Percentiles rank a stretch among this genome's conserved stretches.
These are phyloP conservation scores for Epichloe sp. DNA, from an alignment of 2,329 filamentous ascomycete species.

Conservation along the genomic window DNA sequence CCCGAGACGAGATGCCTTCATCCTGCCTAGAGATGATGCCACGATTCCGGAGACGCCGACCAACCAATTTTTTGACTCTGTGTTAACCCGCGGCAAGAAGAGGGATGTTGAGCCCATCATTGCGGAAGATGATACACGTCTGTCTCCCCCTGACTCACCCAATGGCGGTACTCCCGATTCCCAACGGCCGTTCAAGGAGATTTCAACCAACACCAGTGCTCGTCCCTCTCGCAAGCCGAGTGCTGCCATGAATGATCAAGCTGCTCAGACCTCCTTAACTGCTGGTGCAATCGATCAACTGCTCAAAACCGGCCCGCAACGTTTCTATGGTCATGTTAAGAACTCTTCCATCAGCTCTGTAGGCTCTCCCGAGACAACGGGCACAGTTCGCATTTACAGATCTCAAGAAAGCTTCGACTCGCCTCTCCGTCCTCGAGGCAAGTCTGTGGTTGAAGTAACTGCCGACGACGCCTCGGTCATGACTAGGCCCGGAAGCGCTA, in stretches of 20 bases:
- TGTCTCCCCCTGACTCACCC: constrained; percentile 30
- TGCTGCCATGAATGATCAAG: constrained; percentile 48
- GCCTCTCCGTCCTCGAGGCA: constrained; percentile 25
- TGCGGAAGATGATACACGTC: constrained; percentile 51
- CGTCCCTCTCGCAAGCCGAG: constrained; percentile 26
- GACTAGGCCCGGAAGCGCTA: constrained; percentile 57
- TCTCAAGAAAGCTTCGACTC: constrained; percentile 39
- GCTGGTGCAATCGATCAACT: constrained; percentile 68
- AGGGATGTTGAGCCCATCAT: constrained; percentile 34
- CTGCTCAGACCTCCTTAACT: constrained; percentile 75
- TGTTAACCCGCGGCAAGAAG: constrained; percentile 31
- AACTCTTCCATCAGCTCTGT: constrained; percentile 23
- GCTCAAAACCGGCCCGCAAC: constrained; percentile 33
- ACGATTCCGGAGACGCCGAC: constrained; percentile 26
- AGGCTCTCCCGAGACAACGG: constrained; percentile 23
- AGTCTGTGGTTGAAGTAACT: constrained; percentile 23
- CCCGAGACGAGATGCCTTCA: constrained; percentile 41
- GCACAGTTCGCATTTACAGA: constrained; percentile 30
- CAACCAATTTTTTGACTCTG: constrained; percentile 30
- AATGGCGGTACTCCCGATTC: constrained; percentile 38
- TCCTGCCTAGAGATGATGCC: constrained; percentile 36
- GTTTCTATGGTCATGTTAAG: constrained; percentile 18
- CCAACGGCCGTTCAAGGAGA: constrained; percentile 45
- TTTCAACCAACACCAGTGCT: constrained; percentile 43
- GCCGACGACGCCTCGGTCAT: constrained; percentile 24